Conservation (phyloP, 805 yeast species). For the Candida taoyuanica region DNA sequence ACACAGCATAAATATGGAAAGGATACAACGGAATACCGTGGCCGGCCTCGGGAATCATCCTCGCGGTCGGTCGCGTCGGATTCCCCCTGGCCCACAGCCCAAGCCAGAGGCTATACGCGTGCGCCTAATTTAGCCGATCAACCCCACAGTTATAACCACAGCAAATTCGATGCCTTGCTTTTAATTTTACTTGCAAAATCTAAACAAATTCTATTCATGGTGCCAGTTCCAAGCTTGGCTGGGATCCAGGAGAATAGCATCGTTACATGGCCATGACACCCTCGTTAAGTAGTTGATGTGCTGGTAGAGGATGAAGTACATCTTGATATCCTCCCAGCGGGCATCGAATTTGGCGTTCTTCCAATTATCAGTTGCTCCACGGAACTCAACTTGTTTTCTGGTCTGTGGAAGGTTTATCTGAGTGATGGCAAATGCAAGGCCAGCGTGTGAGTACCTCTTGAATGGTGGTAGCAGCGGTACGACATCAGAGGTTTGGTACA, state of each 20-base stretch:
- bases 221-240: constrained; percentile 4
- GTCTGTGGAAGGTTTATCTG: constrained; percentile 36
- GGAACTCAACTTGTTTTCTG: constrained; percentile 9
- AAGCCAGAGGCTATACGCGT: too few species aligned
- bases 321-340: constrained; percentile 7
- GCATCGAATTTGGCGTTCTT: constrained; percentile 4
- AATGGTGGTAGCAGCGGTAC: constrained; percentile 61
- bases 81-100: too few species aligned
- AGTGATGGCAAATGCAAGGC: constrained; percentile 28
- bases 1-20: too few species aligned
- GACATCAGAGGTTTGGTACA: constrained; percentile 50
- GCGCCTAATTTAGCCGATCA: too few species aligned
- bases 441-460: constrained; percentile 29
- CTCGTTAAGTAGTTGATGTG: constrained; percentile 17
- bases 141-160: too few species aligned
- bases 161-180: too few species aligned
- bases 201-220: too few species aligned
- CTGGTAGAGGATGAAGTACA: constrained; percentile 14
- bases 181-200: too few species aligned
- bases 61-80: too few species aligned
- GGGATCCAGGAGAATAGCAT: constrained; percentile 1
- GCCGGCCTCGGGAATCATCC: too few species aligned
- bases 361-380: constrained; percentile 15
- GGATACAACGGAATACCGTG: too few species aligned
- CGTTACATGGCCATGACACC: constrained; percentile 23